Conservation (phyloP, 2,329 filamentous ascomycete species). For the Fusarium chlamydosporum region DNA sequence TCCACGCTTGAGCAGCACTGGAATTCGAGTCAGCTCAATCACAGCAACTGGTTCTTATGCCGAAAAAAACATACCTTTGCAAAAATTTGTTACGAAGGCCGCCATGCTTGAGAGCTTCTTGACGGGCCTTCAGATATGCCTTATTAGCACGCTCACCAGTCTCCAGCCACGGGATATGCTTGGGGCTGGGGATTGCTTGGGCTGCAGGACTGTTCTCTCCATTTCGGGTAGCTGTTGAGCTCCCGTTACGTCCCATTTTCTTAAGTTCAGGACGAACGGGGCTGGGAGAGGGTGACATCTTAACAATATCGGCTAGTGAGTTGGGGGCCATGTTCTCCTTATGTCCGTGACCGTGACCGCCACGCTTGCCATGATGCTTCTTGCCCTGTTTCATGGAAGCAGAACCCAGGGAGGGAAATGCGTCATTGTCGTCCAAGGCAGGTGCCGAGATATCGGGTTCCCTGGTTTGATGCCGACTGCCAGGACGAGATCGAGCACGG, state of each 20-base stretch:
- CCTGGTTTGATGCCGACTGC: constrained; percentile 78
- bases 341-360: constrained; percentile 79
- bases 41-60: neutral
- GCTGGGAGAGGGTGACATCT: constrained; percentile 90
- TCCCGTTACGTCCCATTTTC: constrained; percentile 73
- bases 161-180: constrained; percentile 96
- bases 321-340: constrained; percentile 79
- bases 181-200: constrained; percentile 86
- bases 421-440: constrained; percentile 92
- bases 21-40: constrained; percentile 15
- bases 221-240: constrained; percentile 72
- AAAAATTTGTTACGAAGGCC: constrained; percentile 97
- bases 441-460: constrained; percentile 77
- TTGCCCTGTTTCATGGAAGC: constrained; percentile 82
- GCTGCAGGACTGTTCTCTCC: constrained; percentile 86
- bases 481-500: constrained; percentile 83
- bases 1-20: constrained; percentile 97
- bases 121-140: constrained; percentile 92
- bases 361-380: constrained; percentile 93
- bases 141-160: constrained; percentile 93
- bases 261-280: constrained; percentile 73
- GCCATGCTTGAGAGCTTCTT: constrained; percentile 97
- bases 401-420: constrained; percentile 90
- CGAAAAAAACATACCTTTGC: constrained; percentile 76
- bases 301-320: constrained; percentile 93